Percentiles rank a stretch among this genome's conserved stretches.
Conservation (phyloP, 768 basidiomycete genomes). For the Psilocybe cubensis region DNA sequence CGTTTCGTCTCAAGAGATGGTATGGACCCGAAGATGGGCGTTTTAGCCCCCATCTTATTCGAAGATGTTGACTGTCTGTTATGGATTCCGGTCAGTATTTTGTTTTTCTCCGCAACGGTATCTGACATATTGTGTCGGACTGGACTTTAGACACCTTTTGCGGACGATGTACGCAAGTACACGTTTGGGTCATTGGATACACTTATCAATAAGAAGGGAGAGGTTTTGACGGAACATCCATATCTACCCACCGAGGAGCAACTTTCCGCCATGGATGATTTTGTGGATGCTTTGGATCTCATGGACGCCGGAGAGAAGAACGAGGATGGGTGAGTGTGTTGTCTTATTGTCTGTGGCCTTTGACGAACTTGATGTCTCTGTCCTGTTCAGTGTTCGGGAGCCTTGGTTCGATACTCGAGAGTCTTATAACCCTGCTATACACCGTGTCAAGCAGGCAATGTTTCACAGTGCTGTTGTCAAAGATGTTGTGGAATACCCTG, state of each 20-base stretch:
- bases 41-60: conserved; percentile 65
- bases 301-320: conserved; percentile 76
- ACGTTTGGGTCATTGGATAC: conserved; percentile 81
- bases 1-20: conserved; percentile 80
- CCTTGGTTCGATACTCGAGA: conserved; percentile 80
- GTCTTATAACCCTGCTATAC: conserved; percentile 89
- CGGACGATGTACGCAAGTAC: conserved; percentile 90
- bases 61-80: conserved; percentile 78
- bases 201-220: conserved; percentile 77
- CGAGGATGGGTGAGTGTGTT: conserved; percentile 65
- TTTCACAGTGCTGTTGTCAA: conserved; percentile 84
- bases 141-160: conserved; percentile 80
- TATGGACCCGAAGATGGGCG: conserved; percentile 84
- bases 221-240: conserved; percentile 73
- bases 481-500: conserved; percentile 73
- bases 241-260: conserved; percentile 83
- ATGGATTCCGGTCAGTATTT: conserved; percentile 72
- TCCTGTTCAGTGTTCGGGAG: conserved; percentile 47
- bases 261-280: conserved; percentile 79
- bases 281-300: conserved; percentile 91
- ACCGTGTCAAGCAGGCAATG: conserved; percentile 91
- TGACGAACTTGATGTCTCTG: not conserved
- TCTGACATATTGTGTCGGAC: not conserved
- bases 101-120: not conserved
- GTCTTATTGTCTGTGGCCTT: not conserved